Evolutionary conservation across 345 rosid species (phyloP).

Genomic region (Mallotus nudiflorus): DNA sequence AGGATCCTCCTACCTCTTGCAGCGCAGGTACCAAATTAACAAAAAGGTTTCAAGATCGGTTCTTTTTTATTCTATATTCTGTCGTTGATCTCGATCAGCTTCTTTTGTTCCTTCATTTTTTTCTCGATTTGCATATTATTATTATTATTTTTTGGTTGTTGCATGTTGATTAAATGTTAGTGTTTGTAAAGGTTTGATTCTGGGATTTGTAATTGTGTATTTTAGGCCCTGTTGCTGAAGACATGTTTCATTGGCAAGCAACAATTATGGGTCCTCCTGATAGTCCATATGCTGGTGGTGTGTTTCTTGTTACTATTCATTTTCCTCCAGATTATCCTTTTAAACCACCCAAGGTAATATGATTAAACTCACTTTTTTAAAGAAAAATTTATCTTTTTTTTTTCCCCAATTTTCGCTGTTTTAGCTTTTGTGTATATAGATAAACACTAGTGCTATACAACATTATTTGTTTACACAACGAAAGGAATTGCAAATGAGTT

Average conservation of each 20-base stretch:
- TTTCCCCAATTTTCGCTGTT: no score
- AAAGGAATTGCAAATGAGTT: no score
- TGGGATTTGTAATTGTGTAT: no score
- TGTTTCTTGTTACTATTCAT: constrained; percentile 31
- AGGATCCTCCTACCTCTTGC: constrained; percentile 85
- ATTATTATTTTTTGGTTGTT: no score
- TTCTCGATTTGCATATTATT: neutral
- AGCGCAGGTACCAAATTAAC: constrained; percentile 77
- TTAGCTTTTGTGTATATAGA: no score
- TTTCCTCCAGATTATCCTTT: constrained; percentile 34
- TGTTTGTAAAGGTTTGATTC: no score
- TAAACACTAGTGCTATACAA: no score
- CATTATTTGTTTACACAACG: no score
- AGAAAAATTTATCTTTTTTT: no score
- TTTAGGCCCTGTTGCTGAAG: constrained; percentile 34
- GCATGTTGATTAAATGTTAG: no score
- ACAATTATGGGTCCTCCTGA: constrained; percentile 35
- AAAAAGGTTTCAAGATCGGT: constrained; percentile 26
- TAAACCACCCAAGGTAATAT: constrained; percentile 31
- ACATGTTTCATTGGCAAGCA: constrained; percentile 36
- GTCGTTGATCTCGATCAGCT: neutral
- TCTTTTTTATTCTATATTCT: neutral
- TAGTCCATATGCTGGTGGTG: constrained; percentile 33
- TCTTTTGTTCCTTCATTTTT: neutral
- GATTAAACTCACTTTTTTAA: constrained; percentile 6